Base-by-base conservation (phyloP, 1,284 basidiomycete genomes). In the Hypsizygus ulmarius region DNA sequence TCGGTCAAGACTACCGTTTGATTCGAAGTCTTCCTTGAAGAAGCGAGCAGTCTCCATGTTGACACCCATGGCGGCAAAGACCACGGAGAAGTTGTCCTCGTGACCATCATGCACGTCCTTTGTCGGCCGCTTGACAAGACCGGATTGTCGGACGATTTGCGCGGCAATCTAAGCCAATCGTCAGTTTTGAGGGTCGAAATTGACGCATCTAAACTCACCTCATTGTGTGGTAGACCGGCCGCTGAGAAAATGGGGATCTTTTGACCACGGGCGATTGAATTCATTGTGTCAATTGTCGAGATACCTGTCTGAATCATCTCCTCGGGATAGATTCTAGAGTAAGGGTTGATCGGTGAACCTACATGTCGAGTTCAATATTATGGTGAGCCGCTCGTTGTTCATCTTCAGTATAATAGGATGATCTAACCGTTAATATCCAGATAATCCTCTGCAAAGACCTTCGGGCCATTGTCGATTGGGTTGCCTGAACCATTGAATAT, bases 231-330 rank as follows among this genome's bases (percentile, higher is more conserved):
- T 49, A 99, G 77, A 82, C 97, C 96, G 50, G 97, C 93, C 39
- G 97, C 97, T 51, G 94, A 98, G 80, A 99, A 99, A 69, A 99
- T 99, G 54, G 97, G 97, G 57, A 99, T 99, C 83, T 99, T 99
- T 72, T 99, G 97, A 39, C 97, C 97, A 77, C 97, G 93, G 50
- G 97, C 97, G 66, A 99, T 99, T 54, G 96, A 97, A 75, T 99
- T 97, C 95, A 98, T 97, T 43, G 85, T 87, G 70, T 98, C 94
- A 65, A 98, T 97, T 28, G 97, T 99, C 33, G 96, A 98, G 66
- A 99, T 99, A 75, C 97, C 97, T 15, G 97, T 99, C 71, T 99
- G 97, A 59, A 99, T 99, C 97, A 99, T 99, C 75, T 99, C 96
- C 72, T 99, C 97, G 54, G 97, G 97, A 74, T 99, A 99, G 72